Evolutionary conservation across 192 early-diverging fungal species (phyloP).

Genomic region (Rhizoclosmatium sp.): DNA sequence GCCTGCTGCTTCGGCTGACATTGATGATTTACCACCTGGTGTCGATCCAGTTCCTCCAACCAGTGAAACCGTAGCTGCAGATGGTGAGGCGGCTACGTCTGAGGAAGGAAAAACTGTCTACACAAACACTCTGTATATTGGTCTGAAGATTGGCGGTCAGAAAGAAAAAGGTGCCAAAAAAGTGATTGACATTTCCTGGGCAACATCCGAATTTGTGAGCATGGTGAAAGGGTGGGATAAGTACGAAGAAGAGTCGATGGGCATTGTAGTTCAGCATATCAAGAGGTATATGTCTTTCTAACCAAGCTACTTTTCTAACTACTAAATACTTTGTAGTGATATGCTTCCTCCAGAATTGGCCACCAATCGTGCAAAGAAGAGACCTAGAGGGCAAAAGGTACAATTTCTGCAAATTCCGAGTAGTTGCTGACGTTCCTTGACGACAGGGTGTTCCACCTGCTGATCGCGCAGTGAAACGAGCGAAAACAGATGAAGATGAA

Average conservation of each 20-base stretch:
- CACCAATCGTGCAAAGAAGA: conserved; percentile 24
- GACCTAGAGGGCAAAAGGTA: conserved; percentile 21
- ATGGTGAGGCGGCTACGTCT: background rate
- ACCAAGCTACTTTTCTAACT: too few relatives aligned
- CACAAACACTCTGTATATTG: conserved; percentile 91
- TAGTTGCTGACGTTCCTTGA: background rate
- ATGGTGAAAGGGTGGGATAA: conserved; percentile 85
- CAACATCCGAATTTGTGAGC: conserved; percentile 82
- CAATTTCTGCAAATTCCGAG: background rate
- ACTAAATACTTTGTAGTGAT: background rate
- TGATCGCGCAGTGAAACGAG: conserved; percentile 24
- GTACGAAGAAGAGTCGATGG: conserved; percentile 74
- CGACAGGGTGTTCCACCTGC: background rate
- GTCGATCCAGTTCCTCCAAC: conserved; percentile 2
- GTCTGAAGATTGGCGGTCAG: conserved; percentile 72
- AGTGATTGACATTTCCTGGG: conserved; percentile 80
- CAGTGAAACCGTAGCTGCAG: conserved; percentile 10
- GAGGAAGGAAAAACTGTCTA: conserved; percentile 53
- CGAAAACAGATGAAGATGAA: conserved; percentile 25
- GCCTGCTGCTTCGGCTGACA: conserved; percentile 46
- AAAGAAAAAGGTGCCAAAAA: conserved; percentile 51
- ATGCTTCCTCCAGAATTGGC: conserved; percentile 19
- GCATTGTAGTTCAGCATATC: conserved; percentile 64
- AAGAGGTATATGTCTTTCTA: conserved; percentile 45
- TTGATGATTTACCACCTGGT: conserved; percentile 40